Base-by-base conservation (phyloP, 2,329 filamentous ascomycete genomes). In the Ophiosphaerella korrae region DNA sequence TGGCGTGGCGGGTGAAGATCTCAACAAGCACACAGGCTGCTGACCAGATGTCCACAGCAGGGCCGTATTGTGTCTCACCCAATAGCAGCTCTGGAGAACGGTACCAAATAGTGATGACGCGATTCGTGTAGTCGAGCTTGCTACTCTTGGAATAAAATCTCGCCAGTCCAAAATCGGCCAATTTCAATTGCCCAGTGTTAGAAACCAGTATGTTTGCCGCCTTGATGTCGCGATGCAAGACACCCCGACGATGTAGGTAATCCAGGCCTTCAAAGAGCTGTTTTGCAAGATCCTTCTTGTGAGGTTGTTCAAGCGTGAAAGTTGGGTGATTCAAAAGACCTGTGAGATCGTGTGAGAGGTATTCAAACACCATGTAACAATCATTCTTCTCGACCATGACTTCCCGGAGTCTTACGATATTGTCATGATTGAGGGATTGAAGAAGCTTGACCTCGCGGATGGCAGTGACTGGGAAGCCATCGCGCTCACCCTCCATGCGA, bases 361-460 rank as follows among this genome's bases (percentile, higher is more conserved):
- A 99, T 73, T 99, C 94, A 60, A 99, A 99, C 3, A 99, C 94
- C 94, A 99, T 99, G 75, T 96, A 99, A 73, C 94, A 99, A 74
- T 97, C 92, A 62, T 97, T 97, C 70, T 88, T 90, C 76, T 99
- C 94, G 2, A 99, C 94, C 94, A 99, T 99, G 60, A 95, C 90
- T 75, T 96, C 92, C 59, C 89, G 85, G 14, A 96, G 78, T 35
- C 87, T 86, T 50, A 96, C 90, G 43, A 96, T 87, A 65, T 95
- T 96, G 52, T 81, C 77, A 65, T 96, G 90, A 56, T 88, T 87
- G 18, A 96, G 80, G 3, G 89, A 92, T 68, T 96, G 91, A n/a
- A 96, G 80, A 21, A 96, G 79, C 72, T 95, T 95, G 78, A 96
- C 92, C 73, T 96, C 92, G 53, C 92, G 86, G 23, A 95, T 89